Evolutionary conservation across 495 filamentous ascomycete genomes (phyloP).

Genomic region (Immersiella caudata): DNA sequence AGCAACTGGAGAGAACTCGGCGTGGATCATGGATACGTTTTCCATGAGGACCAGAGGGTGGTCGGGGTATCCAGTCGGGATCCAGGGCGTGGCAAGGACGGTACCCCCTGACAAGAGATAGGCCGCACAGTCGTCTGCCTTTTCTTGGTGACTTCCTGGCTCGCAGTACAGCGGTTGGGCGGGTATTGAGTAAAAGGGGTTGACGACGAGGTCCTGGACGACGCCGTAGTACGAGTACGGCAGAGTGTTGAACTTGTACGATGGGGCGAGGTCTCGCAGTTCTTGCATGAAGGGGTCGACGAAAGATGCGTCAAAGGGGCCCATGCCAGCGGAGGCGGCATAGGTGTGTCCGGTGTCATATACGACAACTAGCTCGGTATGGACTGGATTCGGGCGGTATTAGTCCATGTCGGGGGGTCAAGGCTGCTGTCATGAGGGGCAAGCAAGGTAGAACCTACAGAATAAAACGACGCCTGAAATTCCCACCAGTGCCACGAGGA

Average conservation of each 20-base stretch:
- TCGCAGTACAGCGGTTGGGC: too few species aligned
- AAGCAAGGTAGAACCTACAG: too few species aligned
- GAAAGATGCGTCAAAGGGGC: neutral
- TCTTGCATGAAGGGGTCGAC: slow-evolving; percentile 3
- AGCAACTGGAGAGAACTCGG: neutral
- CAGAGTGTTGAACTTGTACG: neutral
- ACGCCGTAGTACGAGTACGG: neutral
- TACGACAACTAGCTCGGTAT: neutral
- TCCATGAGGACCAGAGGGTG: neutral
- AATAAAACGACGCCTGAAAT: too few species aligned
- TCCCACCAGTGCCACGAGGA: too few species aligned
- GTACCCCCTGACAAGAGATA: neutral
- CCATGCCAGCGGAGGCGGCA: neutral
- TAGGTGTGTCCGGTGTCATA: neutral
- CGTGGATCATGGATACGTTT: neutral
- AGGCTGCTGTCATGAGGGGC: too few species aligned
- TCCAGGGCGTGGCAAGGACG: neutral
- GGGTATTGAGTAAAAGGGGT: neutral
- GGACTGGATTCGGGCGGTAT: too few species aligned
- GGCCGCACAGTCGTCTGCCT: neutral
- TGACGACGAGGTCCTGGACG: neutral
- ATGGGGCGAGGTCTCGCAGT: neutral
- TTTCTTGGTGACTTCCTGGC: neutral
- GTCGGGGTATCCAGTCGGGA: neutral
- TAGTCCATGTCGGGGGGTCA: too few species aligned